Evolutionary conservation across 208 protist species (phyloP), one percentile per base, ranked within the genome.

Genomic region (Wallacemonas rigidus): DNA sequence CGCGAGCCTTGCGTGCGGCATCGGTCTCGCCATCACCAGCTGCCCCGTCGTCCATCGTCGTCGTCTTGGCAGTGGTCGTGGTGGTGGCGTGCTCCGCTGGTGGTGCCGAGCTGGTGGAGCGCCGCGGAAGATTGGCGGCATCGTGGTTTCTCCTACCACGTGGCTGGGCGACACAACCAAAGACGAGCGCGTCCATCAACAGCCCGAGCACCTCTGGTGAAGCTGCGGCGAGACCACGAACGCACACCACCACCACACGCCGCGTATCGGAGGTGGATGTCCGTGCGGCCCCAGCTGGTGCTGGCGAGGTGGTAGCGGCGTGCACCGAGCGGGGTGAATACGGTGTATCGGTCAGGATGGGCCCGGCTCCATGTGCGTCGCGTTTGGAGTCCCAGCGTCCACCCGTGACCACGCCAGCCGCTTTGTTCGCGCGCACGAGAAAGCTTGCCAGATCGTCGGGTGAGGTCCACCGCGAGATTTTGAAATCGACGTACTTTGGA

Each of bases 401-500:
- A 44, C 51, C 51, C 9, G 15, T 57, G 48, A 58, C 64, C 64
- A 58, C 64, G 12, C 64, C 17, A 5, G 83, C 78, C 45, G 80
- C 83, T 48, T 74, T 72, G 67, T 90, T 81, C 1, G 88, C 86
- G 11, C 86, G 85, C 45, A 85, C 53, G 38, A 95, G 75, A 67
- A 93, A 95, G 39, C 79, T 76, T 63, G 84, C 84, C 3, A 95
- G 69, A 39, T 91, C 82, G 12, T 89, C 85, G 2, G 85, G 53
- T 35, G 75, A 80, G 12, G 87, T 95, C 67, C 81, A 77, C n/a
- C 78, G 61, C 4, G 76, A 89, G 64, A 95, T 79, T 64, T 72
- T 78, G 76, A 83, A 88, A 69, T 95, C 91, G 50, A 95, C 71
- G 69, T 93, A 94, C 74, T 85, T 93, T 0, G 86, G 87, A 0